Evolutionary conservation across 495 filamentous ascomycete genomes (phyloP), one percentile per base, ranked within the genome.

Genomic region (Tricharina praecox): DNA sequence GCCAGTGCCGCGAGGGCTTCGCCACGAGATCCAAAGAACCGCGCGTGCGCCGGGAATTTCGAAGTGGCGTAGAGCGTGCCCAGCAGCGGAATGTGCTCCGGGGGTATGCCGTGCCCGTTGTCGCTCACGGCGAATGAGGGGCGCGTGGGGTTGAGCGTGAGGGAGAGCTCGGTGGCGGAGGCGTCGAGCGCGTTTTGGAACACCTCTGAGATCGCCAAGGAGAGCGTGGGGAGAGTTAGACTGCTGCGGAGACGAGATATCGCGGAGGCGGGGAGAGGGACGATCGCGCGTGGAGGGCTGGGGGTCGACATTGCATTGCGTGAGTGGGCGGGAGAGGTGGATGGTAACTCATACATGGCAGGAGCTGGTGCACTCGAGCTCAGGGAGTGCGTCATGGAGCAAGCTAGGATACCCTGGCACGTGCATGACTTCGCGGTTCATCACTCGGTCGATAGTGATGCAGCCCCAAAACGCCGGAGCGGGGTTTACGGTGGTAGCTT

Each of bases 231-330:
- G 52, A 96, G 81, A 19, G 71, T 68, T 4, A 74, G 76, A 2
- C 87, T 93, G 0, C 88, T 95, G 53, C 81, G 83, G 62, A 97
- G 79, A 58, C 88, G 87, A n/a, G 79, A 74, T 45, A 76, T 69
- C 44, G 85, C 85, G 43, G 88, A 73, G 20, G 71, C 61, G 11
- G 88, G 82, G 36, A 96, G 69, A 33, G 69, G 76, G 49, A 70
- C 67, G 47, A 96, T 93, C 13, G 54, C 63, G 45, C 60, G 33
- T 26, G 25, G 39, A 20, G n/a, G n/a, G n/a, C n/a, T n/a, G n/a
- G 48, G 40, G 30, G 37, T 20, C 11, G 73, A 71, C 70, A 74
- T 70, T 56, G 52, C 57, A 60, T 46, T 44, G 43, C 44, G 34
- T n/a, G 13, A 23, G 10, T 11, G 18, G 24, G 24, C 13, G n/a